Evolutionary conservation across 164 flowering plant species (phyloP), one percentile per base, ranked within the genome.

Genomic region (Piper longum): DNA sequence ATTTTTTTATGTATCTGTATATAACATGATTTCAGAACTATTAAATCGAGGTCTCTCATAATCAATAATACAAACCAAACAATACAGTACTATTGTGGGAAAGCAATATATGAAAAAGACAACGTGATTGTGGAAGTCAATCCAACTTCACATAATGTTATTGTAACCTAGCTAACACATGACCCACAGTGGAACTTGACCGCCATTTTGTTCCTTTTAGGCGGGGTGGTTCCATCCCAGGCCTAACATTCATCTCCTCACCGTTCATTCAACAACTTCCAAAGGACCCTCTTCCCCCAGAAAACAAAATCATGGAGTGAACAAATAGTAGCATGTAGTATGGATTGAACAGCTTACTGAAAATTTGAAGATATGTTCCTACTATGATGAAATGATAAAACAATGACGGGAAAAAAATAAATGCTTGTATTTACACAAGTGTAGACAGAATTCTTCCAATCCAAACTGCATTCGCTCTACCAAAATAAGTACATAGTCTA

Each of bases 231-330:
- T 43, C 65, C 65, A 40, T 44, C 12, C 13, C 44, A 7, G 43
- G 14, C 52, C 41, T 54, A 41, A 54, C n/a, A 36, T 63, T 26
- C 65, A 63, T 63, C 58, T 58, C 65, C 58, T 44, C 39, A 36
- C 65, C 65, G 16, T 42, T 3, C 62, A 44, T 14, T 9, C 13
- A 19, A 17, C 36, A 26, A 8, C 65, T 36, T 17, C 36, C 0
- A 16, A 42, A 41, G 19, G 17, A 45, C 19, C 43, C 8, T 7
- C 6, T 7, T 56, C 3, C 0, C 52, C 3, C 8, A 48, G 14
- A 5, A 5, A 12, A 48, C 14, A 3, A 8, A 2, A 48, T 9
- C 9, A 6, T 48, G 52, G 3, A 2, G 52, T 2, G 14, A 48
- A 14, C 9, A 14, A 48, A 8, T 14, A 48, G 3, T 2, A 12